Base-by-base conservation (phyloP, 345 rosid genomes). In the Eucalyptus cladocalyx region DNA sequence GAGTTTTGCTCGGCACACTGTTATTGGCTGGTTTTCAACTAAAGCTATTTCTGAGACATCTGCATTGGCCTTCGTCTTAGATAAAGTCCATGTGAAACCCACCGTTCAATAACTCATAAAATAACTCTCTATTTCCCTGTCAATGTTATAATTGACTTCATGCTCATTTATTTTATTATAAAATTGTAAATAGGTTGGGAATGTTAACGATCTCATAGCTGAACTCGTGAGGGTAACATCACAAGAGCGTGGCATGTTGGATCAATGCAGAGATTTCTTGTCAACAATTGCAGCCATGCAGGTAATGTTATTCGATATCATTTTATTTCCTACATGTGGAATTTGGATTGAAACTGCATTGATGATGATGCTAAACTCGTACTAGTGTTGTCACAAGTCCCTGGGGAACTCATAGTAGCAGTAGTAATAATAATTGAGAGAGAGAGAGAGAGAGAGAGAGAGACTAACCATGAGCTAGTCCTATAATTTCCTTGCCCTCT, bases 231-330 rank as follows among this genome's bases (percentile, higher is more conserved):
- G 87, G 87, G 87, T 92, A 65, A 92, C 94, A 86, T 90, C 91
- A 50, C 95, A 93, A 89, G 99, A 96, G 92, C 91, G 89, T 72
- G 93, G 91, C 49, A 87, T 93, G 93, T 96, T 97, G 67, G 91
- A 93, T 89, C 91, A 94, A 49, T 93, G 96, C 92, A 92, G 90
- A 86, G 94, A 92, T 58, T 93, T 96, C 53, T 91, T 97, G 91
- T 94, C 95, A 86, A 89, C 92, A 19, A 90, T 93, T 43, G 91
- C 96, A 58, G 95, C 98, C 86, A 89, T 93, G 90, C 95, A 95
- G 97, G 99, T 97, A 91, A 48, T 47, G 50, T 69, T 40, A 76
- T 43, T 34, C 18, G 26, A 16, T 69, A 76, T 40, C 13, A 40
- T 76, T 11, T 80, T 21, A 80, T 86, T 80, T 67, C 26, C 40